phyloP scores from a whole-genome alignment of 495 filamentous ascomycete genomes.

The Bombardia bombarda region DNA sequence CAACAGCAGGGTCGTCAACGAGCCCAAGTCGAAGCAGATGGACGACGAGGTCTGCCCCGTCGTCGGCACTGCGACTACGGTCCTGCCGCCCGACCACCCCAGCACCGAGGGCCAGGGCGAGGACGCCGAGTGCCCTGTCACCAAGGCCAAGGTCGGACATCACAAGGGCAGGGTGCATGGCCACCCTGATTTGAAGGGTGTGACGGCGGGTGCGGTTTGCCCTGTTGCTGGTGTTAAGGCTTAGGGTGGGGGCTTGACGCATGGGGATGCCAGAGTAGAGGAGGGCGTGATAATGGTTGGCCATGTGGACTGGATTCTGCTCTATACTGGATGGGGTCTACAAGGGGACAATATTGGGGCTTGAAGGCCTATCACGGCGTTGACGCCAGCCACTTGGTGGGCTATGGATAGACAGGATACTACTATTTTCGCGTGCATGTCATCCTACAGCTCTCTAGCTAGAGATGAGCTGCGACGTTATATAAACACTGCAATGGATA shows the following conservation, averaged over 20 bases:
- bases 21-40: slow-evolving; percentile 35
- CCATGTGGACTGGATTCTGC: too few relatives aligned
- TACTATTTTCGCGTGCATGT: too few relatives aligned
- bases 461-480: too few relatives aligned
- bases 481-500: too few relatives aligned
- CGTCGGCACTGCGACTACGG: slow-evolving; percentile 36
- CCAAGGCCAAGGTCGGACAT: slow-evolving; percentile 38
- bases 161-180: slow-evolving; percentile 36
- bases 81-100: slow-evolving; percentile 39
- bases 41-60: slow-evolving; percentile 41
- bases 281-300: too few relatives aligned
- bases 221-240: slow-evolving; percentile 30
- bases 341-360: too few relatives aligned
- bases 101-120: slow-evolving; percentile 30
- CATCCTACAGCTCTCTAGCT: too few relatives aligned
- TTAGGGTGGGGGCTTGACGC: neutral
- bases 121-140: slow-evolving; percentile 41
- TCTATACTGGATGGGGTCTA: too few relatives aligned
- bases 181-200: slow-evolving; percentile 27
- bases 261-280: too few relatives aligned
- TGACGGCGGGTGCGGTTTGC: slow-evolving; percentile 26
- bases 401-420: too few relatives aligned
- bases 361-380: too few relatives aligned
- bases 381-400: too few relatives aligned
- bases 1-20: slow-evolving; percentile 26